Evolutionary conservation across 2,329 filamentous ascomycete genomes (phyloP).

Genomic region (Fusarium scirpi): DNA sequence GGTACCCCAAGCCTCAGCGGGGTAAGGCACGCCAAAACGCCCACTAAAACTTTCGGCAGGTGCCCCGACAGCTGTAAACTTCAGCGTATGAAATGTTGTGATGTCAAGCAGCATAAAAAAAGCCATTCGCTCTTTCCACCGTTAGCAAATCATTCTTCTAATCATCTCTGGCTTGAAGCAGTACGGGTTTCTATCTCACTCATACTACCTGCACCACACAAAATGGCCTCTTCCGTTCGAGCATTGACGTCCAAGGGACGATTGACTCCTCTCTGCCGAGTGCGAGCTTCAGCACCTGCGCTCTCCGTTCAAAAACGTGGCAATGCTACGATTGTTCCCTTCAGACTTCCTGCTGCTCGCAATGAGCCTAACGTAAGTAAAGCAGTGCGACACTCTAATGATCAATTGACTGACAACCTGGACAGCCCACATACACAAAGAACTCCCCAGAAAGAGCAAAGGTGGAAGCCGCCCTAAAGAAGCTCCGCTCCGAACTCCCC

Average conservation of each 20-base stretch:
- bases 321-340: slow-evolving; percentile 46
- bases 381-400: fast-evolving
- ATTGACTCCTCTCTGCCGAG: slow-evolving; percentile 30
- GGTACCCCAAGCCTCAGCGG: neutral
- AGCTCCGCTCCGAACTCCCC: slow-evolving; percentile 49
- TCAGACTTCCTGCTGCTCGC: slow-evolving; percentile 48
- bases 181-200: neutral
- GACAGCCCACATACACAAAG: slow-evolving; percentile 48
- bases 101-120: slow-evolving; percentile 37
- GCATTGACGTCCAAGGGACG: slow-evolving; percentile 38
- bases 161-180: slow-evolving; percentile 12
- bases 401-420: neutral
- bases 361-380: slow-evolving; percentile 51
- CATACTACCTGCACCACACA: neutral
- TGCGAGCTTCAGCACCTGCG: slow-evolving; percentile 22
- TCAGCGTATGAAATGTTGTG: neutral
- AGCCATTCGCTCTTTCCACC: slow-evolving; percentile 12
- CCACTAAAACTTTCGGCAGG: slow-evolving; percentile 24
- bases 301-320: slow-evolving; percentile 42
- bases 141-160: neutral
- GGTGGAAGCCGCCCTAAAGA: slow-evolving; percentile 48
- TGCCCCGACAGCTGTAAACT: slow-evolving; percentile 19
- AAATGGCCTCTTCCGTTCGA: slow-evolving; percentile 40
- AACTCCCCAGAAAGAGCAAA: slow-evolving; percentile 48
- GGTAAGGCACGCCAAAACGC: slow-evolving; percentile 11